phyloP scores from a whole-genome alignment of 2,329 filamentous ascomycete genomes.

The Boeremia exigua region DNA sequence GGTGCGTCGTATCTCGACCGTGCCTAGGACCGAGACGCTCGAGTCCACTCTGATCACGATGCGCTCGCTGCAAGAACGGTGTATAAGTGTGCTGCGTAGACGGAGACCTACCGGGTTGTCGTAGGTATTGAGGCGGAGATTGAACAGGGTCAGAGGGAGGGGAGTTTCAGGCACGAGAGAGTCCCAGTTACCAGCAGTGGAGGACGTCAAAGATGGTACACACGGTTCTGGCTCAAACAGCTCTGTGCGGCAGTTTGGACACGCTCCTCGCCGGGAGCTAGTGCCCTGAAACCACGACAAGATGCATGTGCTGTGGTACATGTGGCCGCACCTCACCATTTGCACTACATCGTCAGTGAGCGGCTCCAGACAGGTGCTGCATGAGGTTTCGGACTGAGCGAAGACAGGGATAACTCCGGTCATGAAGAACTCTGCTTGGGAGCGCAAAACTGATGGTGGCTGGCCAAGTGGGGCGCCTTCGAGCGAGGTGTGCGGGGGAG shows the following conservation, averaged over 20 bases:
- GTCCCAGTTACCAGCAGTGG: no score
- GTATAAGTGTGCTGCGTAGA: no score
- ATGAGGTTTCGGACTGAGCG: not conserved
- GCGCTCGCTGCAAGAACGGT: no score
- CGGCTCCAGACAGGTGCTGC: constrained; percentile 5
- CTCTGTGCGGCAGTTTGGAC: constrained; percentile 1
- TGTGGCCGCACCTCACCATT: not conserved
- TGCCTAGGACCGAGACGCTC: no score
- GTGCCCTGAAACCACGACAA: constrained; percentile 4
- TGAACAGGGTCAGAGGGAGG: no score
- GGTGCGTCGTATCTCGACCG: no score
- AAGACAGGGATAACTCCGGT: not conserved
- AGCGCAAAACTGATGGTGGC: not conserved
- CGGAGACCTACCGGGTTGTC: no score
- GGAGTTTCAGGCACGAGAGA: no score
- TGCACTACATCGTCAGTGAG: constrained; percentile 4
- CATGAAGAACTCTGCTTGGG: constrained; percentile 7
- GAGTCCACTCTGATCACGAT: no score
- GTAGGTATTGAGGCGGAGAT: no score
- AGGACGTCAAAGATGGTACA: no score
- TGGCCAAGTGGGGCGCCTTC: not conserved
- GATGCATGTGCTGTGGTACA: constrained; percentile 3
- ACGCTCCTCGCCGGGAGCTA: not conserved
- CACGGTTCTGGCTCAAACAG: not conserved
- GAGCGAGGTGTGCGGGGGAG: not conserved